These are phyloP conservation scores for Crithidia acanthocephali DNA, from an alignment of 208 protist species.

Conservation along the genomic window DNA sequence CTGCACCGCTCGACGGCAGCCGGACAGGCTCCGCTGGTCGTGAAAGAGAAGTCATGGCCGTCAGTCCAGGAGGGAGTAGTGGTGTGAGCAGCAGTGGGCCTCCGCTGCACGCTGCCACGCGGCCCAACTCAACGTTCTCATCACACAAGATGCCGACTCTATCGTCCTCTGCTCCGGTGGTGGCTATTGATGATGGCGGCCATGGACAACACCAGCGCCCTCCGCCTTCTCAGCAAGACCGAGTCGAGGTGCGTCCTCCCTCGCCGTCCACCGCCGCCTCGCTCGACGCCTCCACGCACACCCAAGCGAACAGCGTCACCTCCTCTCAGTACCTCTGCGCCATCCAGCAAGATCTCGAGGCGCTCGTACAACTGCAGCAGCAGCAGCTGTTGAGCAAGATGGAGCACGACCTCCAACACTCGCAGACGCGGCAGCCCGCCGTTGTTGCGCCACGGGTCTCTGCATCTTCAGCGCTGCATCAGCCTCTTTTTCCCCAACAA, in stretches of 20 bases:
- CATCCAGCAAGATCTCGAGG: constrained; percentile 34
- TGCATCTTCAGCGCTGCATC: too few species aligned
- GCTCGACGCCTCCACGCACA: neutral
- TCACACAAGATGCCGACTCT: neutral
- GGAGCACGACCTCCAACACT: neutral
- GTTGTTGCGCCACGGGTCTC: neutral
- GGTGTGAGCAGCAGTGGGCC: neutral
- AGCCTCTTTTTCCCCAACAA: too few species aligned
- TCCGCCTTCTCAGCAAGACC: too few species aligned
- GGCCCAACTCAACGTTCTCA: neutral
- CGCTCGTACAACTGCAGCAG: constrained; percentile 33
- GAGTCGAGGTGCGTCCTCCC: too few species aligned
- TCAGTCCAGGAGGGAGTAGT: neutral
- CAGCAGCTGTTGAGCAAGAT: constrained; percentile 11
- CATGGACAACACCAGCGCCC: neutral
- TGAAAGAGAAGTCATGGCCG: too few species aligned
- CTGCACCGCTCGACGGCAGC: too few species aligned
- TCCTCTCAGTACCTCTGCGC: constrained; percentile 32
- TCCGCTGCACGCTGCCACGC: neutral
- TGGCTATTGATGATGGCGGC: neutral
- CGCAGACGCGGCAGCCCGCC: neutral
- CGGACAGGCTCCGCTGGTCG: too few species aligned
- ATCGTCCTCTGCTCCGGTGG: neutral
- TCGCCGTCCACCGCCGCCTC: neutral
- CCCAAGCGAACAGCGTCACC: constrained; percentile 4